Evolutionary conservation across 176 grass and related monocot genomes (phyloP).

Genomic region (Oropetium thomaeum): DNA sequence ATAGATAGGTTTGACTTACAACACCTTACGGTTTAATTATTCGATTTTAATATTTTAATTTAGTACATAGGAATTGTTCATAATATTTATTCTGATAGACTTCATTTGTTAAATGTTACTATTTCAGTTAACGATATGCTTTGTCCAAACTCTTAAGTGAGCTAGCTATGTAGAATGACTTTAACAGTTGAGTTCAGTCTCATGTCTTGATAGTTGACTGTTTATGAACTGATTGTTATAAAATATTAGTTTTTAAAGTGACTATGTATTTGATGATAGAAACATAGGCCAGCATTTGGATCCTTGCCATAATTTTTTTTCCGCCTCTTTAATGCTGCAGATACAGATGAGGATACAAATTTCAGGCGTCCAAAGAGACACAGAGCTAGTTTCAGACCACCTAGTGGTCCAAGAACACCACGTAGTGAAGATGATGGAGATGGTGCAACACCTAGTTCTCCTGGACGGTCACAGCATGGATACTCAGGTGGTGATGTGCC

Average conservation of each 20-base stretch:
- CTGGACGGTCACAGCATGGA: constrained; percentile 79
- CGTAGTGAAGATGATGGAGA: constrained; percentile 85
- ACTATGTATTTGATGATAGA: too few species aligned
- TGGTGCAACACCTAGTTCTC: constrained; percentile 77
- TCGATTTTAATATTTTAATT: background rate
- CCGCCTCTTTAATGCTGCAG: constrained; percentile 41
- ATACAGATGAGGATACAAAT: constrained; percentile 77
- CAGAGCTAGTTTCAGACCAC: constrained; percentile 72
- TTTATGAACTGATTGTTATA: background rate
- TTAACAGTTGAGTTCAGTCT: background rate
- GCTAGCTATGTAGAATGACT: too few species aligned
- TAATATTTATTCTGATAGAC: too few species aligned
- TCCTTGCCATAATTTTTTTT: constrained; percentile 11
- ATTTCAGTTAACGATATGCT: too few species aligned
- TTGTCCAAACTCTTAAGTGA: too few species aligned
- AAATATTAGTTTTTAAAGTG: background rate
- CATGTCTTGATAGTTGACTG: background rate
- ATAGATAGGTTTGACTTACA: background rate
- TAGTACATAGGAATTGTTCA: too few species aligned
- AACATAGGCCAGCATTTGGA: background rate
- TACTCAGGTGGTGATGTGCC: constrained; percentile 74
- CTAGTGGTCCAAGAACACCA: constrained; percentile 63
- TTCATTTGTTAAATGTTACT: too few species aligned
- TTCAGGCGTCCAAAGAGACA: constrained; percentile 88
- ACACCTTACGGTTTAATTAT: background rate